Conservation (phyloP, 345 rosid genomes). For the Noccaea bulbosa region DNA sequence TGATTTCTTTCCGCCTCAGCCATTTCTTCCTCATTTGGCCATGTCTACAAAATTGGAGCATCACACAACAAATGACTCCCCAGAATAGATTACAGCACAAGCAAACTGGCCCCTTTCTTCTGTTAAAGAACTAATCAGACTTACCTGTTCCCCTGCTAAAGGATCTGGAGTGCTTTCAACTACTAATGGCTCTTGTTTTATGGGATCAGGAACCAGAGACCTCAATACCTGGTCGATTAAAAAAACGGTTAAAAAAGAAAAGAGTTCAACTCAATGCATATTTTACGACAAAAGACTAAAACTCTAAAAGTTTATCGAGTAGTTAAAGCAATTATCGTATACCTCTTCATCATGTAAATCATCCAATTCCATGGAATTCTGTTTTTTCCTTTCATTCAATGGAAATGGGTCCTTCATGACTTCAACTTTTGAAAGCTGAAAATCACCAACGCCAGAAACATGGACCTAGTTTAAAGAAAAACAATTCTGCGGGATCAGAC, state of each 20-base stretch:
- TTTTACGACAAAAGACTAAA: background rate
- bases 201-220: slow-evolving; percentile 63
- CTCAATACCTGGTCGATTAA: slow-evolving; percentile 57
- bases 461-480: slow-evolving; percentile 61
- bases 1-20: slow-evolving; percentile 58
- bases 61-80: slow-evolving; percentile 20
- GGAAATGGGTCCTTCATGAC: slow-evolving; percentile 79
- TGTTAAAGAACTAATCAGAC: slow-evolving; percentile 16
- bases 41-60: slow-evolving; percentile 62
- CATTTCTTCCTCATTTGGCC: slow-evolving; percentile 98
- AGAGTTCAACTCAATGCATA: background rate
- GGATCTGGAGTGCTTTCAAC: slow-evolving; percentile 86
- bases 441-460: slow-evolving; percentile 87
- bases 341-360: slow-evolving; percentile 64
- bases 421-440: slow-evolving; percentile 80
- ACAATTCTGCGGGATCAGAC: slow-evolving; percentile 12
- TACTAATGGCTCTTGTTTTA: slow-evolving; percentile 71
- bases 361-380: slow-evolving; percentile 74
- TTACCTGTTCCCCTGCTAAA: slow-evolving; percentile 92
- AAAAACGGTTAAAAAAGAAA: slow-evolving; percentile 11
- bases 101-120: slow-evolving; percentile 2
- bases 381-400: slow-evolving; percentile 62
- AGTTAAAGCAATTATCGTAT: slow-evolving; percentile 16
- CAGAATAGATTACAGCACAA: slow-evolving; percentile 25
- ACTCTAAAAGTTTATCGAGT: background rate